Percentiles rank a stretch among this genome's conserved stretches.
Evolutionary conservation across 2,329 filamentous ascomycete species (phyloP).

Genomic region (Cladosporium phlei): DNA sequence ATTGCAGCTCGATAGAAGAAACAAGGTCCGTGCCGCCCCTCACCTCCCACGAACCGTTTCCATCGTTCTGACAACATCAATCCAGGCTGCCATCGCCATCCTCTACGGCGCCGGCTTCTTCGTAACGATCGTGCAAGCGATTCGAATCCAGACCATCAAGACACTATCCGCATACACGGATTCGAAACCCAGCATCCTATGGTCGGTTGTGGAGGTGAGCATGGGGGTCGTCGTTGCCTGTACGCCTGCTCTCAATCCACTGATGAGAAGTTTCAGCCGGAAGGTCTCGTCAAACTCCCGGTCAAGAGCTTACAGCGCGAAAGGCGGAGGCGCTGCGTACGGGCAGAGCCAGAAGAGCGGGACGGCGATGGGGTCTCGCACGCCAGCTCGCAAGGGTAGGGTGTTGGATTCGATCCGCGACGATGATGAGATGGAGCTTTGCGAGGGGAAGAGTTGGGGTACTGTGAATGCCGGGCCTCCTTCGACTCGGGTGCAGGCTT

Average conservation of each 20-base stretch:
- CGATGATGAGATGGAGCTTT: slow-evolving; percentile 6
- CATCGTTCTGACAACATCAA: too few species aligned
- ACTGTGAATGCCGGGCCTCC: neutral
- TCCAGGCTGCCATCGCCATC: slow-evolving; percentile 36
- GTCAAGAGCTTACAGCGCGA: too few species aligned
- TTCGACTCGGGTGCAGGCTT: neutral
- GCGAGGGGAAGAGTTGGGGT: neutral
- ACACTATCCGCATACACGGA: slow-evolving; percentile 44
- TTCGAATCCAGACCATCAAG: slow-evolving; percentile 48
- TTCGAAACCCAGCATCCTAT: slow-evolving; percentile 40
- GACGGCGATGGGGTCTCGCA: neutral
- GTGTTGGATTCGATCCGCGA: slow-evolving; percentile 1
- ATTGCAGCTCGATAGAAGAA: slow-evolving; percentile 20
- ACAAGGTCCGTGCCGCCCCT: slow-evolving; percentile 15
- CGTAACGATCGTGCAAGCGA: slow-evolving; percentile 48
- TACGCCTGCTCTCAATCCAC: slow-evolving; percentile 42
- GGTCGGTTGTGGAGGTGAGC: slow-evolving; percentile 45
- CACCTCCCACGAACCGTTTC: neutral
- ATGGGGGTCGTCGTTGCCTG: slow-evolving; percentile 40
- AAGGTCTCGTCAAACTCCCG: slow-evolving; percentile 6
- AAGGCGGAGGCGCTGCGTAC: too few species aligned
- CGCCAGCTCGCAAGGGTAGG: neutral
- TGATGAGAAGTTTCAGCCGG: slow-evolving; percentile 19
- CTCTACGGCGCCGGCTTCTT: slow-evolving; percentile 50
- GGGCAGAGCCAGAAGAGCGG: neutral